Evolutionary conservation across 2,329 filamentous ascomycete genomes (phyloP).

Genomic region (Emergomyces orientalis): DNA sequence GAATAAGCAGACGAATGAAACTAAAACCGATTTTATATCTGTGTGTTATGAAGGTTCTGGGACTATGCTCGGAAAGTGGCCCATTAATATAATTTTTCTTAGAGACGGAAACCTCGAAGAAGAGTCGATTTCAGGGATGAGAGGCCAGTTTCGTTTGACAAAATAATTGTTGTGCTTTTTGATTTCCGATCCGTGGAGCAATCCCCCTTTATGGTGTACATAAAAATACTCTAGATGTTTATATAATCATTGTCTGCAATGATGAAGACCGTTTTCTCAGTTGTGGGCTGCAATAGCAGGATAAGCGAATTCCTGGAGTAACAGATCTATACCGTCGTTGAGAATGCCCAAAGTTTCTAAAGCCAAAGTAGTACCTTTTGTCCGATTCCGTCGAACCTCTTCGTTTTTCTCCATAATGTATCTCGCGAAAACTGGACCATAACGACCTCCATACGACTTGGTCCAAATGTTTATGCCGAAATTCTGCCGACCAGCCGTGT

Average conservation of each 20-base stretch:
- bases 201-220: too few relatives aligned
- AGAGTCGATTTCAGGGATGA: too few relatives aligned
- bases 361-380: slow-evolving; percentile 21
- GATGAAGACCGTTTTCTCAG: slow-evolving; percentile 11
- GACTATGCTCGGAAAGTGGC: too few relatives aligned
- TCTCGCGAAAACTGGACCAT: slow-evolving; percentile 32
- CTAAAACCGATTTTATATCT: background rate
- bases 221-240: background rate
- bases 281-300: slow-evolving; percentile 35
- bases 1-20: background rate
- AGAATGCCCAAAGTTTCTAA: slow-evolving; percentile 41
- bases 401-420: slow-evolving; percentile 35
- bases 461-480: slow-evolving; percentile 40
- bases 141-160: too few relatives aligned
- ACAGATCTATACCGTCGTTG: slow-evolving; percentile 58
- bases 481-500: slow-evolving; percentile 36
- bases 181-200: background rate
- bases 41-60: background rate
- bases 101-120: too few relatives aligned
- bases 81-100: too few relatives aligned
- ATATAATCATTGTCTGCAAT: background rate
- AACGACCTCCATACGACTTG: slow-evolving; percentile 38
- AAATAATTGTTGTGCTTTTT: too few relatives aligned
- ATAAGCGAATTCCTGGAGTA: slow-evolving; percentile 44
- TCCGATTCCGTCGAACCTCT: slow-evolving; percentile 35